Evolutionary conservation across 179 eudicot genomes (phyloP), one percentile per base, ranked within the genome.

Genomic region (Camellia oleifera): DNA sequence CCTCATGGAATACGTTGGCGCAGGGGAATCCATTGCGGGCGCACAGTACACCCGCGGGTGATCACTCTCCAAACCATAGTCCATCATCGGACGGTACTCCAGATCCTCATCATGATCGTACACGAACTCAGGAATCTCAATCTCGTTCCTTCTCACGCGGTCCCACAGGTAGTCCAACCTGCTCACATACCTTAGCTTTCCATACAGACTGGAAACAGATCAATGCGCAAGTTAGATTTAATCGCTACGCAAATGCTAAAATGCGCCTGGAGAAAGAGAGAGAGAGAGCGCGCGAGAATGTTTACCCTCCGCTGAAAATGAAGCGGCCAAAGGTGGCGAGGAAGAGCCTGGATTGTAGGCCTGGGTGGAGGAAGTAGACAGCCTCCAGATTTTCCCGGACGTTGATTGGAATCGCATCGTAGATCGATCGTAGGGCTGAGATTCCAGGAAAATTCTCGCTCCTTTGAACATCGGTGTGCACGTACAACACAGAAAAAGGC

Each of bases 251-350:
- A 14, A 60, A 80, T 69, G 67, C 69, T 58, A 62, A 79, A 71
- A 72, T 62, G 45, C 71, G 61, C 69, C 69, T 18, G 20, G 52
- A 20, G 69, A 45, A 63, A 61, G 10, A 40, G n/a, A 26, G 32
- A 26, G 32, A 26, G 32, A 26, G 32, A 26, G 32, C 1, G 32
- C 32, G 32, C 32, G 68, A 64, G 42, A 67, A 7, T n/a, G 23
- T 3, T 72, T 87, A 89, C 91, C 93, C 88, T 57, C 83, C 83
- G 82, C 80, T 82, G 82, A 91, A 88, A 73, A 90, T 79, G 83
- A 91, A 74, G 78, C 95, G 93, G 72, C 93, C 95, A 6, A 90
- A 84, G 53, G 92, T 90, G 77, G 95, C 93, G 64, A 91, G 90
- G 60, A 90, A 90, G 86, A 90, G 88, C 61, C 91, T 89, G 68